These are phyloP conservation scores for Balakata baccata DNA, from an alignment of 345 rosid genomes.

Conservation along the genomic window DNA sequence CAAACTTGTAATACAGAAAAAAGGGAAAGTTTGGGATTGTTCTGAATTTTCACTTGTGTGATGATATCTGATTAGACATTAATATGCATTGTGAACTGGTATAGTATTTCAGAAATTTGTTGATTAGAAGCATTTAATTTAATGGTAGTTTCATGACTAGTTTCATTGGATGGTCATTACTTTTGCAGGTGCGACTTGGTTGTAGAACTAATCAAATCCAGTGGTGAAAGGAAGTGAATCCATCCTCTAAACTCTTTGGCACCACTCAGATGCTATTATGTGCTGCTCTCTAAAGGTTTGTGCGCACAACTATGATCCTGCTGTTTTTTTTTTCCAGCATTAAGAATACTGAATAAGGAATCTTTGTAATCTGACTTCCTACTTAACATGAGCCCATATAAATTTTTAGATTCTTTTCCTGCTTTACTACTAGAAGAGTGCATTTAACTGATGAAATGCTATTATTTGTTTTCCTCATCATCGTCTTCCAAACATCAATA, in stretches of 20 bases:
- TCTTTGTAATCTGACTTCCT: no score
- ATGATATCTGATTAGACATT: background rate
- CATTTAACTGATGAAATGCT: background rate
- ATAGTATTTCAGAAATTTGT: background rate
- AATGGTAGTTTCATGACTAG: background rate
- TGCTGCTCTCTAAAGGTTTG: conserved; percentile 91
- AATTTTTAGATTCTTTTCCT: background rate
- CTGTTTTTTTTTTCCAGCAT: no score
- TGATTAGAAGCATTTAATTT: background rate
- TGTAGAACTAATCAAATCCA: conserved; percentile 76
- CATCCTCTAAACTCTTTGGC: conserved; percentile 83
- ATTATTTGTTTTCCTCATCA: background rate
- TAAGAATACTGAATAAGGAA: no score
- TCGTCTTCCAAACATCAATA: no score
- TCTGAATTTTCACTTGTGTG: background rate
- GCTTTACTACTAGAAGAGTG: background rate
- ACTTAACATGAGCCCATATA: background rate
- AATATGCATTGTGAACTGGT: no score
- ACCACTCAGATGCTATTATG: conserved; percentile 93
- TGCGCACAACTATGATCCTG: conserved; percentile 9
- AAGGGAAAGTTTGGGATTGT: background rate
- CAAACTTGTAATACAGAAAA: background rate
- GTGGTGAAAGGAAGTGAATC: conserved; percentile 67
- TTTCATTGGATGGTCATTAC: conserved; percentile 1
- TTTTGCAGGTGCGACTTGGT: conserved; percentile 79